phyloP scores from a whole-genome alignment of 345 rosid species.

The Adansonia digitata region DNA sequence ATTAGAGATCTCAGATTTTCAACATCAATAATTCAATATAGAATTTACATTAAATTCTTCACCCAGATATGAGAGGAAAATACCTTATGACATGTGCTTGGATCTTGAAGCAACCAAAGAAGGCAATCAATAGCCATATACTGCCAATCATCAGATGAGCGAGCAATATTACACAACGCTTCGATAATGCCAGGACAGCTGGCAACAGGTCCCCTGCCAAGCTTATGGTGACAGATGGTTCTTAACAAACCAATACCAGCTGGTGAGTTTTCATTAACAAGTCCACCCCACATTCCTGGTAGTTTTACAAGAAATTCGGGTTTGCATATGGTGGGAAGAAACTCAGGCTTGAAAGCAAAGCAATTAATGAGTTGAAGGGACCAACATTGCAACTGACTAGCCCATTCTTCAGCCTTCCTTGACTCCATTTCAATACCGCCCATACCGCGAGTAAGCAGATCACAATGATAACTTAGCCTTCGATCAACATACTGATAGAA shows the following conservation, averaged over 20 bases:
- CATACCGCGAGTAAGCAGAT: slow-evolving; percentile 98
- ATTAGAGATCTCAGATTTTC: no score
- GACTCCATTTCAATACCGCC: slow-evolving; percentile 99
- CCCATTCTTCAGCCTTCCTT: slow-evolving; percentile 99
- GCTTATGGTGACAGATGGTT: slow-evolving; percentile 93
- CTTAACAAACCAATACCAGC: slow-evolving; percentile 96
- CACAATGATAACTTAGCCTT: slow-evolving; percentile 87
- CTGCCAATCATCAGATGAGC: slow-evolving; percentile 99
- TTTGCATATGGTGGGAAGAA: slow-evolving; percentile 84
- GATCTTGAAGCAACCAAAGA: slow-evolving; percentile 95
- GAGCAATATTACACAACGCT: slow-evolving; percentile 86
- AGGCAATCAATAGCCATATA: slow-evolving; percentile 98
- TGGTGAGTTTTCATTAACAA: slow-evolving; percentile 94
- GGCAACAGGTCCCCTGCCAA: slow-evolving; percentile 89
- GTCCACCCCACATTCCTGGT: slow-evolving; percentile 99
- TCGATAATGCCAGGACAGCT: slow-evolving; percentile 79
- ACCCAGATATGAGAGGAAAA: slow-evolving; percentile 1
- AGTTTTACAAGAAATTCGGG: slow-evolving; percentile 85
- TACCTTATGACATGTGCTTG: slow-evolving; percentile 80
- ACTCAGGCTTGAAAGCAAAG: slow-evolving; percentile 97
- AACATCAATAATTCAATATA: no score
- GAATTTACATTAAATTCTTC: no score
- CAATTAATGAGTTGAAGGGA: slow-evolving; percentile 99
- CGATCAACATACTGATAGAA: slow-evolving; percentile 84
- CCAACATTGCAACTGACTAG: slow-evolving; percentile 98